phyloP scores from a whole-genome alignment of 345 rosid species.

The Cardamine resedifolia region DNA sequence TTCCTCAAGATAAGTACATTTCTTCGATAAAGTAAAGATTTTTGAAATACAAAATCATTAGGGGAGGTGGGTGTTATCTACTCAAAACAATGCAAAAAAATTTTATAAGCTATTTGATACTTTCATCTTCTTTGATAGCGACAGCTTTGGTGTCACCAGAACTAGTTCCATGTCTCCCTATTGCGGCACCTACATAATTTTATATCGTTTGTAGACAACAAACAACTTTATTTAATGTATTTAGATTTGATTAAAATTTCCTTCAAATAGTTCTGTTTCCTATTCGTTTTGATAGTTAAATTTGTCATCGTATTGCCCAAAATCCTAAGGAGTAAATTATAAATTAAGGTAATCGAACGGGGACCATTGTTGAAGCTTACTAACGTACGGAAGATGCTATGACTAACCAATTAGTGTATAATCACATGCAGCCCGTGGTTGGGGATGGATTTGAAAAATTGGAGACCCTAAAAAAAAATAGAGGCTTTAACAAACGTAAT shows the following conservation, averaged over 20 bases:
- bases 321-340: conserved; percentile 13
- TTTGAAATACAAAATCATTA: conserved; percentile 35
- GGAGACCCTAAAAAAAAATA: too few relatives aligned
- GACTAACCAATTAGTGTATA: conserved; percentile 39
- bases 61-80: conserved; percentile 25
- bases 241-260: background rate
- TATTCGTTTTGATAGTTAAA: conserved; percentile 17
- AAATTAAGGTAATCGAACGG: conserved; percentile 3
- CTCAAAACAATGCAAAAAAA: conserved; percentile 17
- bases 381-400: conserved; percentile 44
- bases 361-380: conserved; percentile 29
- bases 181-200: conserved; percentile 13
- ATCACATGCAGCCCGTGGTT: conserved; percentile 39
- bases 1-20: conserved; percentile 11
- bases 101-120: conserved; percentile 11
- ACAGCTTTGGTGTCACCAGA: conserved; percentile 28
- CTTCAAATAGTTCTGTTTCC: background rate
- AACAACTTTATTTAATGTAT: conserved; percentile 14
- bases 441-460: too few relatives aligned
- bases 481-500: too few relatives aligned
- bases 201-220: conserved; percentile 8
- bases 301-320: conserved; percentile 29
- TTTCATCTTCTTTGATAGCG: conserved; percentile 32
- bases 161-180: conserved; percentile 28
- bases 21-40: conserved; percentile 27